Conservation (phyloP, 345 rosid genomes). For the Ceriops tagal region DNA sequence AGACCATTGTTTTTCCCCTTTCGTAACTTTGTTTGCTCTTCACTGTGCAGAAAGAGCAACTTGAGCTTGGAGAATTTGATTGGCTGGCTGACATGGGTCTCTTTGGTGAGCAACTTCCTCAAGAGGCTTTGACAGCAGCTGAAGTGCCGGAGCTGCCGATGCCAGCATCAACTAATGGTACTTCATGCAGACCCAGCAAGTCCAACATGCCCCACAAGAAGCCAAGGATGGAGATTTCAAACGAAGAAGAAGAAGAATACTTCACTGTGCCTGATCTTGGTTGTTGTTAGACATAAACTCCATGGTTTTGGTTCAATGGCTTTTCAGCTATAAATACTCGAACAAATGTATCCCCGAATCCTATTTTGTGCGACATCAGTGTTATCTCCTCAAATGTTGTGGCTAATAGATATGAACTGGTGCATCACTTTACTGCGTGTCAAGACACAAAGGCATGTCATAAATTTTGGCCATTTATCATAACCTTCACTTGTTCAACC, state of each 20-base stretch:
- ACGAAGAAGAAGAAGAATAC: constrained; percentile 67
- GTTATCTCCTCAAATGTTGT: no score
- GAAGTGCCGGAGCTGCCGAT: constrained; percentile 85
- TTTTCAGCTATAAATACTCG: background rate
- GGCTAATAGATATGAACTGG: no score
- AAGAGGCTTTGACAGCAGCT: constrained; percentile 68
- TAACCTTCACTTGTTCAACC: no score
- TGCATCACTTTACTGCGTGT: no score
- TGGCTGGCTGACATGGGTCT: constrained; percentile 84
- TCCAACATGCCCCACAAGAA: constrained; percentile 57
- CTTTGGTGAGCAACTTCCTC: constrained; percentile 56
- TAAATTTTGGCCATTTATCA: no score
- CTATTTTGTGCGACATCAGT: no score
- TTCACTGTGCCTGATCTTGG: constrained; percentile 93
- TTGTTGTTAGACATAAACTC: constrained; percentile 19
- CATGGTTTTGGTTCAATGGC: background rate
- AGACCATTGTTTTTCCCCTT: background rate
- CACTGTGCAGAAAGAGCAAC: constrained; percentile 61
- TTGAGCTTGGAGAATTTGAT: constrained; percentile 73
- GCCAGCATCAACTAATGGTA: constrained; percentile 27
- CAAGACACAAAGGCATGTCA: no score
- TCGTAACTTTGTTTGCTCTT: background rate
- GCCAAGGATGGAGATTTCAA: constrained; percentile 60
- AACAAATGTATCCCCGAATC: background rate
- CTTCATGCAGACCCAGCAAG: constrained; percentile 48